A percentile compares a stretch with the other conserved stretches of the same genome.
These are phyloP conservation scores for Adiantum capillusveneris DNA, from an alignment of 75 land plant genomes.

Conservation along the genomic window DNA sequence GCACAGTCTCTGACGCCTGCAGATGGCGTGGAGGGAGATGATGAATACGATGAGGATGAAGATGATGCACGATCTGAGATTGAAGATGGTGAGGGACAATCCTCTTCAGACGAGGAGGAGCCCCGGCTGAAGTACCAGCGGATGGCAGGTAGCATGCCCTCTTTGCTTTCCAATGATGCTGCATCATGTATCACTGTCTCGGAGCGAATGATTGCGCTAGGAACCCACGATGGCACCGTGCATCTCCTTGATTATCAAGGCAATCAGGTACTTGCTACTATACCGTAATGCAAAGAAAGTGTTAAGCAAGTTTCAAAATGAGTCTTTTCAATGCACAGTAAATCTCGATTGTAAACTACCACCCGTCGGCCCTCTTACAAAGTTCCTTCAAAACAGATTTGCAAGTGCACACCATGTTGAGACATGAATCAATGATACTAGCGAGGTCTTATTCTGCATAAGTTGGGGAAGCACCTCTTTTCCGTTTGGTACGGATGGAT, in stretches of 20 bases:
- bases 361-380: too few relatives aligned
- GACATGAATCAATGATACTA: too few relatives aligned
- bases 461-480: too few relatives aligned
- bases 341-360: too few relatives aligned
- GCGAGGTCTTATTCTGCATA: too few relatives aligned
- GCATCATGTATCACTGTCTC: constrained; percentile 66
- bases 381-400: too few relatives aligned
- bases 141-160: constrained; percentile 77
- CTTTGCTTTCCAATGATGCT: constrained; percentile 59
- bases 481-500: too few relatives aligned
- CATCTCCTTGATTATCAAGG: constrained; percentile 69
- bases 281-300: too few relatives aligned
- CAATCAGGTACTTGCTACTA: constrained; percentile 75
- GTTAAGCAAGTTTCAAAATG: too few relatives aligned
- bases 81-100: constrained; percentile 43
- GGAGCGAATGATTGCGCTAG: constrained; percentile 72
- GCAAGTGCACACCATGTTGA: too few relatives aligned
- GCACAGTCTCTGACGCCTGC: background rate
- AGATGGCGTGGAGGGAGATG: constrained; percentile 50
- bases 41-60: constrained; percentile 37
- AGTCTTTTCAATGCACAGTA: too few relatives aligned
- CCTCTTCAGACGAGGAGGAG: constrained; percentile 78
- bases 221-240: constrained; percentile 61
- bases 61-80: constrained; percentile 44
- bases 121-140: constrained; percentile 91